Evolutionary conservation across 75 land plant species (phyloP).

Genomic region (Pinus taeda): DNA sequence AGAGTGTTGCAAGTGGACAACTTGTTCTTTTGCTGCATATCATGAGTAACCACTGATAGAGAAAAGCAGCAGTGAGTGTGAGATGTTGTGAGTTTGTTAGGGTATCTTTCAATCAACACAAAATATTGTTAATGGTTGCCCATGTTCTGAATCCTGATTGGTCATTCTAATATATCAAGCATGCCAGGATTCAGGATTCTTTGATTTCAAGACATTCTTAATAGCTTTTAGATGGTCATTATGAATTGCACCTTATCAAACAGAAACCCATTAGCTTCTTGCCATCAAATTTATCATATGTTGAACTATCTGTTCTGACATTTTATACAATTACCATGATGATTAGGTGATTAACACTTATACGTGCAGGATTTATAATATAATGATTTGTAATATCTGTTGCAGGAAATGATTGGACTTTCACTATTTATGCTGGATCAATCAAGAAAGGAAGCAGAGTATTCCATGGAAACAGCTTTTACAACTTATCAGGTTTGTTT

Average conservation of each 20-base stretch:
- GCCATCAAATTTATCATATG: not conserved
- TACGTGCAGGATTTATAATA: conserved; percentile 1
- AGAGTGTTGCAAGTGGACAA: not conserved
- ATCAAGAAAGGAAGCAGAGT: conserved; percentile 93
- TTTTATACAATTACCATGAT: not conserved
- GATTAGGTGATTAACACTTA: not conserved
- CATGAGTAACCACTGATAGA: not conserved
- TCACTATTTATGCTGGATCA: conserved; percentile 87
- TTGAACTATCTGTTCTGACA: not conserved
- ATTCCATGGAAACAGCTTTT: conserved; percentile 91
- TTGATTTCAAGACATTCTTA: not conserved
- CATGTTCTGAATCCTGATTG: not conserved
- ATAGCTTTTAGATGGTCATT: not conserved
- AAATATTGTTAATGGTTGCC: not conserved
- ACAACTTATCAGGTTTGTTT: conserved; percentile 70
- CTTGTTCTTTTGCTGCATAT: not conserved
- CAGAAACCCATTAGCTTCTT: not conserved
- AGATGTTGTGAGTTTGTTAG: not conserved
- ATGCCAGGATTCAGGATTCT: not conserved
- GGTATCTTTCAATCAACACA: not conserved
- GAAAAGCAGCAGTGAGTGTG: not conserved
- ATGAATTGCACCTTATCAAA: not conserved
- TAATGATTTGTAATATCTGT: not conserved
- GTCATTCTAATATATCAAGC: not conserved
- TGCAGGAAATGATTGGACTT: conserved; percentile 95